These are phyloP conservation scores for Microstroma glucosiphilum DNA, from an alignment of 1,284 basidiomycete genomes.

Conservation along the genomic window DNA sequence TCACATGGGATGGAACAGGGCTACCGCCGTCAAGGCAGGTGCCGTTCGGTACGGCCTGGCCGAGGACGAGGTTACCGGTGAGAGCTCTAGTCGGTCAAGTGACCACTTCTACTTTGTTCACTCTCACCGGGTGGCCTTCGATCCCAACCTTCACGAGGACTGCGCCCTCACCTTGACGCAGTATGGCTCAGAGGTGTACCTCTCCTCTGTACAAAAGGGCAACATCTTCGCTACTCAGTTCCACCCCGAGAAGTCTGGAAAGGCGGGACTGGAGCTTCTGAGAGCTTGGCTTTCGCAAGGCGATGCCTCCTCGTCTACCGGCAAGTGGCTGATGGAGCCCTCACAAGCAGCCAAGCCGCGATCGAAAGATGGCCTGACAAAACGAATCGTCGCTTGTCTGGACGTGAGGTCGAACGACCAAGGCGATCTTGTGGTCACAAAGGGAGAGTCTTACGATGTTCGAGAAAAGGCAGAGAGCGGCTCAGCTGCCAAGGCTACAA, in stretches of 20 bases:
- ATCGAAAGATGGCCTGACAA: constrained; percentile 57
- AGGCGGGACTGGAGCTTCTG: constrained; percentile 77
- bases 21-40: constrained; percentile 24
- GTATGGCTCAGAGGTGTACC: constrained; percentile 88
- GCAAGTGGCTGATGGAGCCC: constrained; percentile 28
- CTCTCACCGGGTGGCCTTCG: constrained; percentile 71
- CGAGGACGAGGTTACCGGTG: background rate
- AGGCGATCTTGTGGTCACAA: constrained; percentile 96
- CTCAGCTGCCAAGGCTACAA: constrained; percentile 38
- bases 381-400: constrained; percentile 93
- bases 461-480: constrained; percentile 59
- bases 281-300: constrained; percentile 65
- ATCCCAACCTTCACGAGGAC: constrained; percentile 53
- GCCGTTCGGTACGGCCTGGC: constrained; percentile 31
- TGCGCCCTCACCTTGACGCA: constrained; percentile 85
- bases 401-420: constrained; percentile 94
- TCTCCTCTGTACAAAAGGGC: constrained; percentile 72
- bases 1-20: constrained; percentile 85
- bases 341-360: constrained; percentile 49
- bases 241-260: constrained; percentile 96
- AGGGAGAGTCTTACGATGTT: constrained; percentile 98
- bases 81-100: background rate
- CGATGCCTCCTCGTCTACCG: constrained; percentile 9
- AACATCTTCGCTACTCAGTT: constrained; percentile 95
- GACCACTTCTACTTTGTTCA: constrained; percentile 81